Percentiles rank a stretch among this genome's conserved stretches.
Evolutionary conservation across 23 red algal species (phyloP).

Genomic region (Gracilaria gracilis): DNA sequence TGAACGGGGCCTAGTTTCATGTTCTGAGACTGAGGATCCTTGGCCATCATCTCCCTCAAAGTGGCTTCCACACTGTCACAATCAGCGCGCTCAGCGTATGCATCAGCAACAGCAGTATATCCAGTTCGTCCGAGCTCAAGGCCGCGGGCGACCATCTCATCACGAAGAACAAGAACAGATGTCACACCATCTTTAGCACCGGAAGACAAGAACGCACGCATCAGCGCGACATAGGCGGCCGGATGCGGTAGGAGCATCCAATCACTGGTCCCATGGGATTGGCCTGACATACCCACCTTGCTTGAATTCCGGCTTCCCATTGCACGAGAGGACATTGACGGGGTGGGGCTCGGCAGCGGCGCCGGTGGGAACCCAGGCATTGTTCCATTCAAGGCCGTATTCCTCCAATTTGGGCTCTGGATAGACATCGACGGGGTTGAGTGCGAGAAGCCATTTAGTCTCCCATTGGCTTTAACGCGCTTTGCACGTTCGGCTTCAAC

Average conservation of each 20-base stretch:
- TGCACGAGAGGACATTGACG: neutral
- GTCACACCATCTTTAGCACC: conserved; percentile 50
- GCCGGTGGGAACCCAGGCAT: conserved; percentile 4
- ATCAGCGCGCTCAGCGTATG: conserved; percentile 58
- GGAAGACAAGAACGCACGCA: conserved; percentile 68
- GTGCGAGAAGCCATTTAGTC: conserved; percentile 17
- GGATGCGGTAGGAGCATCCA: conserved; percentile 71
- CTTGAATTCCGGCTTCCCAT: conserved; percentile 15
- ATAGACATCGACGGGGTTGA: conserved; percentile 1
- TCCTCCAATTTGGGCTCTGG: conserved; percentile 16
- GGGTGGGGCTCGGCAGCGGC: neutral
- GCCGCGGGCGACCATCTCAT: conserved; percentile 70
- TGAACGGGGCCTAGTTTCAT: conserved; percentile 55
- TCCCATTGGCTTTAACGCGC: conserved; percentile 26
- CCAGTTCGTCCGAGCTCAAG: conserved; percentile 58
- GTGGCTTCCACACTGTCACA: conserved; percentile 57
- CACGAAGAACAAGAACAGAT: conserved; percentile 52
- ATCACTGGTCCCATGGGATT: neutral
- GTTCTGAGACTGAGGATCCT: conserved; percentile 24
- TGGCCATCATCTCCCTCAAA: conserved; percentile 50
- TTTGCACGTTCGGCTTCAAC: conserved; percentile 66
- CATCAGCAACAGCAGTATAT: conserved; percentile 69
- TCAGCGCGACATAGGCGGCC: conserved; percentile 59
- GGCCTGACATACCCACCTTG: neutral
- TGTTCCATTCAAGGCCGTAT: conserved; percentile 32